Percentiles rank a stretch among this genome's conserved stretches.
phyloP scores from a whole-genome alignment of 2,329 filamentous ascomycete genomes.

The Lecanicillium sp. region DNA sequence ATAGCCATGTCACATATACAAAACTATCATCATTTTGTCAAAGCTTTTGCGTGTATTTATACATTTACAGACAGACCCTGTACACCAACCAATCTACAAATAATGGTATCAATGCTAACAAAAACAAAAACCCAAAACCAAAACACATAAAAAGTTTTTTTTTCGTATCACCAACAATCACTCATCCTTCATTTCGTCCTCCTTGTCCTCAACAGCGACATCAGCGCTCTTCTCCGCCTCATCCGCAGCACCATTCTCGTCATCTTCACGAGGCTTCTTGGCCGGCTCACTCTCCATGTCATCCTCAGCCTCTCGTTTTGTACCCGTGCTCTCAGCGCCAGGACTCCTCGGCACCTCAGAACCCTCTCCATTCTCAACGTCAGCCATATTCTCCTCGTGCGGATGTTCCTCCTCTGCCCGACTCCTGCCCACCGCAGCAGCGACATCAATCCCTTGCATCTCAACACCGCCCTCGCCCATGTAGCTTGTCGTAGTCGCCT shows the following conservation, averaged over 20 bases:
- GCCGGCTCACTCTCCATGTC: slow-evolving; percentile 29
- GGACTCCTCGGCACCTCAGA: slow-evolving; percentile 11
- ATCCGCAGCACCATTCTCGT: slow-evolving; percentile 7
- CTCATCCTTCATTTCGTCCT: background rate
- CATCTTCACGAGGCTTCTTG: slow-evolving; percentile 44
- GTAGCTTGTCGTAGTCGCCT: slow-evolving; percentile 35
- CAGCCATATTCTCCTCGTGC: slow-evolving; percentile 12
- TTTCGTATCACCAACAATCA: background rate
- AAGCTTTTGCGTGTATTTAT: no score
- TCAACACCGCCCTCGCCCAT: slow-evolving; percentile 33
- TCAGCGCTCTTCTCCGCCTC: background rate
- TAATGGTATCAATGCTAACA: background rate
- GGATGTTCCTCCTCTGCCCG: slow-evolving; percentile 17
- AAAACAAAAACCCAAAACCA: background rate
- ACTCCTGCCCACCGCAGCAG: slow-evolving; percentile 52
- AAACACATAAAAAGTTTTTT: background rate
- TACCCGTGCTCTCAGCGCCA: slow-evolving; percentile 25
- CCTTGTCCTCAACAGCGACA: background rate
- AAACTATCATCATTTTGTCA: no score
- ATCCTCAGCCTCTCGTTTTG: slow-evolving; percentile 49
- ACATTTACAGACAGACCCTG: no score
- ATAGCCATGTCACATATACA: no score
- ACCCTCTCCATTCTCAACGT: no score
- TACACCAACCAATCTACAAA: no score
- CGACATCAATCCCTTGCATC: slow-evolving; percentile 49